Percentiles rank a stretch among this genome's conserved stretches.
phyloP scores from a whole-genome alignment of 2,329 filamentous ascomycete genomes.

The Aspergillus pseudotamarii region DNA sequence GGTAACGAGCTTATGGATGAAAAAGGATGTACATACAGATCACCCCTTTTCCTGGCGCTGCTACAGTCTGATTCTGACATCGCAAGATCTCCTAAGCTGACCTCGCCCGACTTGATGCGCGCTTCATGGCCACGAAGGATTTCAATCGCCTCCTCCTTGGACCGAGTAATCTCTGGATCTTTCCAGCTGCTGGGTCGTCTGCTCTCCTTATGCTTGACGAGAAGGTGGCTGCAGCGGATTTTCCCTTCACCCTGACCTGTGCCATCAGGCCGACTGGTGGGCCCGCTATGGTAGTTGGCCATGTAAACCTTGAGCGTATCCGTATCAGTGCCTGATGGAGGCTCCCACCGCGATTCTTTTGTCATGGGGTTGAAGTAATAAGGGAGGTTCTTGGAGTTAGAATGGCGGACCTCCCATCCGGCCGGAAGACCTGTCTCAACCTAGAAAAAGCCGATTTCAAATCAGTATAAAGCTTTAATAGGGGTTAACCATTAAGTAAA shows the following conservation, averaged over 20 bases:
- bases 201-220: constrained; percentile 91
- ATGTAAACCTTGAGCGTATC: constrained; percentile 94
- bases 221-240: constrained; percentile 88
- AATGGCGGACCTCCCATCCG: constrained; percentile 95
- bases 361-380: constrained; percentile 95
- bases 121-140: constrained; percentile 76
- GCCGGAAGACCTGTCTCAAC: constrained; percentile 78
- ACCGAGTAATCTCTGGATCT: constrained; percentile 83
- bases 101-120: constrained; percentile 71
- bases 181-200: constrained; percentile 91
- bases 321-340: constrained; percentile 81
- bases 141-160: constrained; percentile 80
- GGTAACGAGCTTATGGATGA: constrained; percentile 1
- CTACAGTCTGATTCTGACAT: constrained; percentile 91
- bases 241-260: constrained; percentile 66
- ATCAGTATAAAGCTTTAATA: constrained; percentile 7
- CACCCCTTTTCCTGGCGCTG: constrained; percentile 89
- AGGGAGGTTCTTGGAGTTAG: constrained; percentile 96
- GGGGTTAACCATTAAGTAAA: neutral
- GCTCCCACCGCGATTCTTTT: constrained; percentile 94
- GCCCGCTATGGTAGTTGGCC: constrained; percentile 76
- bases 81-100: constrained; percentile 78
- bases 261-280: constrained; percentile 35
- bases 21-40: constrained; percentile 64
- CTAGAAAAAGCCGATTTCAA: constrained; percentile 41